Evolutionary conservation across 2,329 filamentous ascomycete species (phyloP).

Genomic region (Malbranchea zuffiana): DNA sequence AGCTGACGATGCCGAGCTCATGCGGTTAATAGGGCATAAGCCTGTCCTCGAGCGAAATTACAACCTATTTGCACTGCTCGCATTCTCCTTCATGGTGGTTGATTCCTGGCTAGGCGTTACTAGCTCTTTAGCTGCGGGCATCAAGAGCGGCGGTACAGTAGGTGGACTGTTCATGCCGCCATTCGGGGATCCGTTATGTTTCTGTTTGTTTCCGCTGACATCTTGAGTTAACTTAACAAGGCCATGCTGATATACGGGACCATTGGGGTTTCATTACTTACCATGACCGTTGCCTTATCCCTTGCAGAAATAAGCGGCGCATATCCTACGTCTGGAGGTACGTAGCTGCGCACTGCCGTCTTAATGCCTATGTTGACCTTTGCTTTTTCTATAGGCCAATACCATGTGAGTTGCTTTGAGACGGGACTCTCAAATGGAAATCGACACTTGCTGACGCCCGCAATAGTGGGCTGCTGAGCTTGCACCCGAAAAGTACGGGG

Average conservation of each 20-base stretch:
- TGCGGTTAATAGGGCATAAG: conserved; percentile 1
- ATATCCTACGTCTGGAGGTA: conserved; percentile 3
- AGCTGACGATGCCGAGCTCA: background rate
- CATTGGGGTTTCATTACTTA: background rate
- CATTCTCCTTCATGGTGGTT: conserved; percentile 3
- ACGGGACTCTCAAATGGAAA: too few species aligned
- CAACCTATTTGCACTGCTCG: background rate
- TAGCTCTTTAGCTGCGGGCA: background rate
- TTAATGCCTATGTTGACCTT: background rate
- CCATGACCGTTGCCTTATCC: conserved; percentile 1
- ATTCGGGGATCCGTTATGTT: background rate
- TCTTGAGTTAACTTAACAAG: background rate
- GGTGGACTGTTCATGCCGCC: background rate
- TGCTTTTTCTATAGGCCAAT: background rate
- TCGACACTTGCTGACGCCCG: background rate
- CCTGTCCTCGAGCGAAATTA: conserved; percentile 4
- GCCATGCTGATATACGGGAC: conserved; percentile 1
- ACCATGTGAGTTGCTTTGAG: conserved; percentile 1
- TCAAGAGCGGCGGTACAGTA: conserved; percentile 1
- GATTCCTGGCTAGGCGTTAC: conserved; percentile 1
- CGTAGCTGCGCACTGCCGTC: background rate
- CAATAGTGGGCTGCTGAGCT: conserved; percentile 2
- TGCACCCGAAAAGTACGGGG: background rate
- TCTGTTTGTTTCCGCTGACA: background rate
- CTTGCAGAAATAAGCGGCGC: conserved; percentile 4